phyloP scores from a whole-genome alignment of 352 stramenopile genomes.

The Globisporangium okanoganense region DNA sequence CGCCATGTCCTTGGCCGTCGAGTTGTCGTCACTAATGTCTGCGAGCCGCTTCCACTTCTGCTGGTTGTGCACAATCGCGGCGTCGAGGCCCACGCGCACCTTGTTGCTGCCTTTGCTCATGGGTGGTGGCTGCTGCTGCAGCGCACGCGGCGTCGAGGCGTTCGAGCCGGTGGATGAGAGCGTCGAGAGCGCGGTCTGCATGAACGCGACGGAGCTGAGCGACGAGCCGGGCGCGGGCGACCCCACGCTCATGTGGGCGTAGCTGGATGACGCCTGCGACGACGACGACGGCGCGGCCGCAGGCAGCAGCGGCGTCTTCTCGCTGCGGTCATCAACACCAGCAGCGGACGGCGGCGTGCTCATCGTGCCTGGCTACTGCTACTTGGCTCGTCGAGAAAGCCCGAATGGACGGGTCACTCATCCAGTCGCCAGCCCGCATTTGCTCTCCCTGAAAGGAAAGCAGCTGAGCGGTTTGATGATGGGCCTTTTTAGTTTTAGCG shows the following conservation, averaged over 20 bases:
- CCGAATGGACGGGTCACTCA: background rate
- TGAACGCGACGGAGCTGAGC: background rate
- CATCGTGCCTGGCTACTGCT: background rate
- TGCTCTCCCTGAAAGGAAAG: too few species aligned
- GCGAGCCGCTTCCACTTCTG: constrained; percentile 79
- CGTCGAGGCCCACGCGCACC: constrained; percentile 59
- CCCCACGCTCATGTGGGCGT: background rate
- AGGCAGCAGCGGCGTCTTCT: constrained; percentile 34
- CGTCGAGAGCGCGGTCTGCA: constrained; percentile 11
- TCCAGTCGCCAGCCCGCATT: background rate
- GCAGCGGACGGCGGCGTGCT: background rate
- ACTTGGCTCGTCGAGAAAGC: background rate
- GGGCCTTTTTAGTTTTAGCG: too few species aligned
- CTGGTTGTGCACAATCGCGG: constrained; percentile 68
- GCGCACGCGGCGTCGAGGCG: constrained; percentile 5
- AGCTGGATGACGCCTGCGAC: background rate
- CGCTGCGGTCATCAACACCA: constrained; percentile 11
- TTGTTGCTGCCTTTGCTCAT: constrained; percentile 6
- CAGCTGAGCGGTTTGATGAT: too few species aligned
- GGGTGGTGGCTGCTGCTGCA: background rate
- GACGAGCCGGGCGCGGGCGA: constrained; percentile 1
- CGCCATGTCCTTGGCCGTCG: constrained; percentile 81
- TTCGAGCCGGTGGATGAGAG: constrained; percentile 9
- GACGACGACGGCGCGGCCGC: too few species aligned
- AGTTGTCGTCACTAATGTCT: constrained; percentile 77